These are phyloP conservation scores for Suhomyces guaymorum DNA, from an alignment of 1,139 yeast genomes.

Conservation along the genomic window DNA sequence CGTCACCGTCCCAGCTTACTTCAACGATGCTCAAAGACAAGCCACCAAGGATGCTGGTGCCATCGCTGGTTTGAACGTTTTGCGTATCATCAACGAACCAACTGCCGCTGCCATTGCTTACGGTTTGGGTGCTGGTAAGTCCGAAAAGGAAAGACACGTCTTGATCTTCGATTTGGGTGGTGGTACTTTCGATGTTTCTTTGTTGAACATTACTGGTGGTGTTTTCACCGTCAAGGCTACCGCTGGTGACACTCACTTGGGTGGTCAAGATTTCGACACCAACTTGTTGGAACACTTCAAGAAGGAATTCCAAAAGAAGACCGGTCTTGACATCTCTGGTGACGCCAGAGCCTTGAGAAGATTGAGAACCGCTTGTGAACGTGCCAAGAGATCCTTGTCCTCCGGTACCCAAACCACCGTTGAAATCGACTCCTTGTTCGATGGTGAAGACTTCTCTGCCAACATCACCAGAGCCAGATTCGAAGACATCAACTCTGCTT, in stretches of 20 bases:
- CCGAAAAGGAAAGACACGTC: conserved; percentile 83
- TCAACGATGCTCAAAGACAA: conserved; percentile 97
- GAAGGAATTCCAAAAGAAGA: conserved; percentile 95
- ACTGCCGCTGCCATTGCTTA: conserved; percentile 98
- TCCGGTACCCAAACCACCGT: conserved; percentile 95
- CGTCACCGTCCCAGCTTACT: conserved; percentile 95
- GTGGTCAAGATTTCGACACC: conserved; percentile 99
- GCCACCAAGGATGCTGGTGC: conserved; percentile 99
- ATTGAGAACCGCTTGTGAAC: conserved; percentile 98
- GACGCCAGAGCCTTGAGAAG: conserved; percentile 98
- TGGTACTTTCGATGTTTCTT: conserved; percentile 98
- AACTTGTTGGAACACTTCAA: conserved; percentile 93
- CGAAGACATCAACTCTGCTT: conserved; percentile 94
- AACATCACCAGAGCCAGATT: conserved; percentile 98
- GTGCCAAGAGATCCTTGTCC: conserved; percentile 98
- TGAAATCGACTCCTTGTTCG: conserved; percentile 95
- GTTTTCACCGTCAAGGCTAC: conserved; percentile 99
- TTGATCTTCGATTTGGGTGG: conserved; percentile 97
- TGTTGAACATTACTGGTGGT: conserved; percentile 97
- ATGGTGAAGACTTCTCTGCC: conserved; percentile 96
- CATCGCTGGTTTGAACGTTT: conserved; percentile 94
- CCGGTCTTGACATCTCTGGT: conserved; percentile 85
- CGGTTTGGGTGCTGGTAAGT: conserved; percentile 96
- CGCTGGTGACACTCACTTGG: conserved; percentile 99
- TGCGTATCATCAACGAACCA: conserved; percentile 96